These are phyloP conservation scores for Aureobasidium pullulans DNA, from an alignment of 2,329 filamentous ascomycete genomes.

Conservation along the genomic window DNA sequence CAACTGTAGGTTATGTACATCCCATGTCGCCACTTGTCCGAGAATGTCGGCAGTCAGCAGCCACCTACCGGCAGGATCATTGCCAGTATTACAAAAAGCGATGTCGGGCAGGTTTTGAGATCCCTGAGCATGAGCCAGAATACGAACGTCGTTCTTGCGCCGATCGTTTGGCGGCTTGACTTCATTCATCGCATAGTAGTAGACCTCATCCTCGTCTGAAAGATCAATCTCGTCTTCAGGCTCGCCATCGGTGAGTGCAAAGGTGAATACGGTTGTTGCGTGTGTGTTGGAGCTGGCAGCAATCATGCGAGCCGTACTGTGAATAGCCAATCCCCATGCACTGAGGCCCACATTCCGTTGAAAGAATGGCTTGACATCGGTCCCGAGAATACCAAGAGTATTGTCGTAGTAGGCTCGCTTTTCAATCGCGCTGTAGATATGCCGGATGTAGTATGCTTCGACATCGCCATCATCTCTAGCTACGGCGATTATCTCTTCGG, in stretches of 20 bases:
- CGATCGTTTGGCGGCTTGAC: conserved; percentile 1
- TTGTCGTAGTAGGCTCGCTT: conserved; percentile 25
- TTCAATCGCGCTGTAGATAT: conserved; percentile 28
- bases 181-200: not conserved
- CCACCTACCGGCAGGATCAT: conserved; percentile 49
- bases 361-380: conserved; percentile 53
- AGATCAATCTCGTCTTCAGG: conserved; percentile 13
- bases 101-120: conserved; percentile 50
- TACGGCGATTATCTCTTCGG: conserved; percentile 43
- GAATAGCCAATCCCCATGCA: conserved; percentile 84
- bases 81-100: conserved; percentile 50
- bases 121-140: conserved; percentile 22
- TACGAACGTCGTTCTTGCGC: conserved; percentile 23
- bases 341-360: conserved; percentile 67
- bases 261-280: conserved; percentile 52
- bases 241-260: conserved; percentile 41
- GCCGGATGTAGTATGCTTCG: conserved; percentile 33
- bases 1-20: conserved; percentile 23
- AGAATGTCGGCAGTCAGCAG: conserved; percentile 51
- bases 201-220: not conserved
- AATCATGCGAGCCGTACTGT: conserved; percentile 72
- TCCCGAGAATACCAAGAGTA: conserved; percentile 32
- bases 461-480: conserved; percentile 52
- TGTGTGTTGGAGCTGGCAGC: conserved; percentile 74
- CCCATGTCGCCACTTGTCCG: conserved; percentile 44